Evolutionary conservation across 768 basidiomycete species (phyloP).

Genomic region (Lactarius sp.): DNA sequence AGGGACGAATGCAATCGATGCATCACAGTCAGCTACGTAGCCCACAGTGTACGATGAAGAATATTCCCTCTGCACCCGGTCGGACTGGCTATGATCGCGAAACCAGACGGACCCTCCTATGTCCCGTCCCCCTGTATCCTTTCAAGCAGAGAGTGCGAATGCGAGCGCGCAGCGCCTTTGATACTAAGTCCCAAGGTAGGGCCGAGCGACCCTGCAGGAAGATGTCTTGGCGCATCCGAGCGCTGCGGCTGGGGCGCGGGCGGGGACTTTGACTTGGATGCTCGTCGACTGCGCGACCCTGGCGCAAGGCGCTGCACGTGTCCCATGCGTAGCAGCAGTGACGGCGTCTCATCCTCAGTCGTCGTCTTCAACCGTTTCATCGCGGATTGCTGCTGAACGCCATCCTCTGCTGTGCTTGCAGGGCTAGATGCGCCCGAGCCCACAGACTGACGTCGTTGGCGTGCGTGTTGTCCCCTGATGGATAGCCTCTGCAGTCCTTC

Average conservation of each 20-base stretch:
- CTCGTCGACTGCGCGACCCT: not conserved
- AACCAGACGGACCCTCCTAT: not conserved
- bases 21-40: not conserved
- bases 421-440: slow-evolving; percentile 4
- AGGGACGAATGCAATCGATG: not conserved
- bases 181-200: slow-evolving; percentile 16
- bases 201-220: not conserved
- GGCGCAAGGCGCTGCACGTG: not conserved
- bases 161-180: slow-evolving; percentile 22
- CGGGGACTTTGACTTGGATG: slow-evolving; percentile 5
- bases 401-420: not conserved
- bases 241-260: not conserved
- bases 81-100: not conserved
- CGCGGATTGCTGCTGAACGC: not conserved
- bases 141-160: slow-evolving; percentile 17
- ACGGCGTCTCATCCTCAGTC: slow-evolving; percentile 13
- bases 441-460: slow-evolving; percentile 12
- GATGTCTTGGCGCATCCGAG: not conserved
- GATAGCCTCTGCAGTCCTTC: slow-evolving; percentile 5
- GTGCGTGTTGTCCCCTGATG: slow-evolving; percentile 17
- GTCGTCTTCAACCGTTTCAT: slow-evolving; percentile 14
- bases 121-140: slow-evolving; percentile 21
- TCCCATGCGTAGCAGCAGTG: slow-evolving; percentile 17
- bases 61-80: too few relatives aligned
- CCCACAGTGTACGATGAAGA: not conserved